Evolutionary conservation across 2,329 filamentous ascomycete species (phyloP).

Genomic region (Ceratocystiopsis minuta): DNA sequence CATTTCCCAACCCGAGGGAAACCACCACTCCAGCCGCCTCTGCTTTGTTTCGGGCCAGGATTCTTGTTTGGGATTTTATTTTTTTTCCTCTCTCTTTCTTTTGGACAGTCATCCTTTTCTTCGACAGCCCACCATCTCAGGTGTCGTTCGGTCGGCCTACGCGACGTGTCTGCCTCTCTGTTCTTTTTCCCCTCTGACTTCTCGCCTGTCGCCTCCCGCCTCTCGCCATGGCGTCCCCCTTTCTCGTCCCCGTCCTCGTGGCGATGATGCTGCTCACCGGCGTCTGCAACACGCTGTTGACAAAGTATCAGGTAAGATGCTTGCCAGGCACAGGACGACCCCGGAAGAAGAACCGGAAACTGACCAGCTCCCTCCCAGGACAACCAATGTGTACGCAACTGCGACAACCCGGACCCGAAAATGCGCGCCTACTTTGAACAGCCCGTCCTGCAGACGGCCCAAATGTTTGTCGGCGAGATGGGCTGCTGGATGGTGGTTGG

Average conservation of each 20-base stretch:
- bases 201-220: too few species aligned
- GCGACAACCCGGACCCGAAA: constrained; percentile 48
- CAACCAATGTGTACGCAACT: constrained; percentile 91
- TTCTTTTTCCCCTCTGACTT: too few species aligned
- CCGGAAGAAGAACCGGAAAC: too few species aligned
- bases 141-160: too few species aligned
- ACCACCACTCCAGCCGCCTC: too few species aligned
- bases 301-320: constrained; percentile 66
- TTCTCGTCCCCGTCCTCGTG: constrained; percentile 67
- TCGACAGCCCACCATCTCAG: too few species aligned
- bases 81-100: too few species aligned
- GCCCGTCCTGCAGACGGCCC: constrained; percentile 85
- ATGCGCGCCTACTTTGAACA: constrained; percentile 70
- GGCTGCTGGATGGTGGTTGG: constrained; percentile 88
- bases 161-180: too few species aligned
- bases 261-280: constrained; percentile 93
- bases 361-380: constrained; percentile 35
- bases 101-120: too few species aligned
- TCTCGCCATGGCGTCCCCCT: constrained; percentile 46
- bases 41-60: too few species aligned
- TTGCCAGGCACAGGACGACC: background rate
- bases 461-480: constrained; percentile 96
- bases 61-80: too few species aligned
- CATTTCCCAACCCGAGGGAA: too few species aligned
- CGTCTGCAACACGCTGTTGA: constrained; percentile 90